Evolutionary conservation across 208 protist species (phyloP), one percentile per base, ranked within the genome.

Genomic region (Acanthamoeba royreba): DNA sequence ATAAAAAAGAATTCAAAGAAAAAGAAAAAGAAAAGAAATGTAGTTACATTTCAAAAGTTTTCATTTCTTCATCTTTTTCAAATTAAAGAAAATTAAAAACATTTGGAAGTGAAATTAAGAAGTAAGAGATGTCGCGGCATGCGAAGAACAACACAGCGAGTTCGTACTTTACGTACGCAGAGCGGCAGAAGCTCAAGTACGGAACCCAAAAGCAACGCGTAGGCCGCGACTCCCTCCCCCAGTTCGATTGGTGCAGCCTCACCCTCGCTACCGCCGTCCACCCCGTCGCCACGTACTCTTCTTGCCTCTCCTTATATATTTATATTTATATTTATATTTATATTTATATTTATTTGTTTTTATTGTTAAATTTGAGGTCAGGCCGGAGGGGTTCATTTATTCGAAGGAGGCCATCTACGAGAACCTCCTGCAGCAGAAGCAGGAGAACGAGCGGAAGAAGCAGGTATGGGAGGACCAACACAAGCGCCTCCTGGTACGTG

Each of bases 121-220:
- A n/a, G n/a, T n/a, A n/a, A n/a, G 49, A 19, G 58, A 87, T 87
- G 79, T 87, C 79, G 19, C 7, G 79, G n/a, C 79, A 87, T 58
- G 42, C 79, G 4, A 87, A 87, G 79, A 87, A 87, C 79, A 87
- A 87, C 43, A 87, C 79, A 2, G 79, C 79, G 13, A 87, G 79
- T 22, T 87, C 79, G 28, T 87, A 87, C 7, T 87, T 87, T 22
- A 87, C 79, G 5, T 87, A 87, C 33, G 79, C 79, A 0, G 79
- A 87, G 38, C 42, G 79, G 28, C 79, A 87, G 43, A 87, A 87
- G 79, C 31, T 87, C 17, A 87, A 87, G 35, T 87, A 87, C 22
- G 79, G 79, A 25, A 87, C 79, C 2, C 42, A 87, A 28, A 87
- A 87, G 13, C 79, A 87, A 22, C 79, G 79, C 17, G 42, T 87